Conservation (phyloP, 2,329 filamentous ascomycete species). For the Aureobasidium sp. region DNA sequence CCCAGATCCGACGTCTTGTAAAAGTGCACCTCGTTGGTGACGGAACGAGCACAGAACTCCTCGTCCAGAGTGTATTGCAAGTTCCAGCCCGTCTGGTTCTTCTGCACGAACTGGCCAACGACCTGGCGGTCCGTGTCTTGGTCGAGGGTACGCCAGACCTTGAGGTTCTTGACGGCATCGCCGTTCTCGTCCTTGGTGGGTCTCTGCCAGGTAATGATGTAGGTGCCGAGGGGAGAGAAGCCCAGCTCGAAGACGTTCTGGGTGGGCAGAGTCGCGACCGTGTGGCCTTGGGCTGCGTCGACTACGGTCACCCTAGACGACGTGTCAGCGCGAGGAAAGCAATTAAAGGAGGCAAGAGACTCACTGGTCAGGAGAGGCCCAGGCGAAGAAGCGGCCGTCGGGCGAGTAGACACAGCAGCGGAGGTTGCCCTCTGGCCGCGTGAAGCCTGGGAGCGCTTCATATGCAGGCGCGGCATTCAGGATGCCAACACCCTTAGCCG, state of each 20-base stretch:
- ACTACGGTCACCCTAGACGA: constrained; percentile 63
- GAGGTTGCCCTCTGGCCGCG: constrained; percentile 77
- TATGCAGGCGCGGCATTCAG: constrained; percentile 88
- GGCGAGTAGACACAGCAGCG: constrained; percentile 93
- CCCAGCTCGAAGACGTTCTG: constrained; percentile 86
- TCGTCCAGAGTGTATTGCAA: constrained; percentile 94
- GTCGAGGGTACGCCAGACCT: constrained; percentile 84
- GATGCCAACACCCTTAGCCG: constrained; percentile 90
- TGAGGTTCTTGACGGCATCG: constrained; percentile 90
- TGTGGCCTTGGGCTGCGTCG: constrained; percentile 66
- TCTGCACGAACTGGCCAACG: constrained; percentile 87
- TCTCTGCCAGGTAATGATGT: constrained; percentile 93
- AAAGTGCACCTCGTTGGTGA: constrained; percentile 97
- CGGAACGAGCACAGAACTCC: constrained; percentile 80
- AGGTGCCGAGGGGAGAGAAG: constrained; percentile 88
- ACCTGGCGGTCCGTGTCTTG: constrained; percentile 57
- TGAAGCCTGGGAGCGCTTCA: constrained; percentile 71
- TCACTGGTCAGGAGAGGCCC: constrained; percentile 67
- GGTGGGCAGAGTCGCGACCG: constrained; percentile 65
- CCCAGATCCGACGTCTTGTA: constrained; percentile 79
- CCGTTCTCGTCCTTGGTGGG: constrained; percentile 87
- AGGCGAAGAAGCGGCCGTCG: constrained; percentile 92
- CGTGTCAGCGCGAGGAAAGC: constrained; percentile 12
- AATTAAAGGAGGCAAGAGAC: constrained; percentile 32
- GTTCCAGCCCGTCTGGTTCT: constrained; percentile 92